These are phyloP conservation scores for Ophiostoma angusticollis DNA, from an alignment of 2,329 filamentous ascomycete species.

Conservation along the genomic window DNA sequence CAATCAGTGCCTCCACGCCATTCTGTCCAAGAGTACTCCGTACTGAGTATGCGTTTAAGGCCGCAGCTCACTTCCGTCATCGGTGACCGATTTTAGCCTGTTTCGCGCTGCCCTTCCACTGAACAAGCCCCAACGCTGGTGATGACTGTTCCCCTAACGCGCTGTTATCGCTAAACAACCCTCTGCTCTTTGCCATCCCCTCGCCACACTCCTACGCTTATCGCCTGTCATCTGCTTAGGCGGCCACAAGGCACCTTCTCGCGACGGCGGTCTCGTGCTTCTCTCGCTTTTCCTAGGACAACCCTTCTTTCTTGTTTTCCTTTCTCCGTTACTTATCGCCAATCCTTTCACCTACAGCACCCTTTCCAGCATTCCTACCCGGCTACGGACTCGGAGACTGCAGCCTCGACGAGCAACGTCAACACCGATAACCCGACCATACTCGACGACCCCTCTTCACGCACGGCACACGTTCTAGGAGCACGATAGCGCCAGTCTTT, in stretches of 20 bases:
- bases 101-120: not conserved
- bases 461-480: not conserved
- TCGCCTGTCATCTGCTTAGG: constrained; percentile 1
- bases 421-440: too few species aligned
- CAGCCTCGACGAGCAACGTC: too few species aligned
- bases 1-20: not conserved
- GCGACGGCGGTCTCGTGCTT: constrained; percentile 10
- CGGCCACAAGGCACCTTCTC: not conserved
- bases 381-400: too few species aligned
- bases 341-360: not conserved
- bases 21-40: too few species aligned
- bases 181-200: not conserved
- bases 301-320: not conserved
- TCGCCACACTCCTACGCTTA: too few species aligned
- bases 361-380: not conserved
- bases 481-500: not conserved
- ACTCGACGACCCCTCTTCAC: too few species aligned
- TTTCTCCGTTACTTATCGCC: not conserved
- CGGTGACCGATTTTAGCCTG: constrained; percentile 2
- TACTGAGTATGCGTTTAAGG: too few species aligned
- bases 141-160: too few species aligned
- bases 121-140: not conserved
- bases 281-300: not conserved
- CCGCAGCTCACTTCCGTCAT: constrained; percentile 4
- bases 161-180: too few species aligned